A percentile compares a stretch with the other conserved stretches of the same genome.
phyloP scores from a whole-genome alignment of 768 basidiomycete species.

The Cyclocybe aegerita region DNA sequence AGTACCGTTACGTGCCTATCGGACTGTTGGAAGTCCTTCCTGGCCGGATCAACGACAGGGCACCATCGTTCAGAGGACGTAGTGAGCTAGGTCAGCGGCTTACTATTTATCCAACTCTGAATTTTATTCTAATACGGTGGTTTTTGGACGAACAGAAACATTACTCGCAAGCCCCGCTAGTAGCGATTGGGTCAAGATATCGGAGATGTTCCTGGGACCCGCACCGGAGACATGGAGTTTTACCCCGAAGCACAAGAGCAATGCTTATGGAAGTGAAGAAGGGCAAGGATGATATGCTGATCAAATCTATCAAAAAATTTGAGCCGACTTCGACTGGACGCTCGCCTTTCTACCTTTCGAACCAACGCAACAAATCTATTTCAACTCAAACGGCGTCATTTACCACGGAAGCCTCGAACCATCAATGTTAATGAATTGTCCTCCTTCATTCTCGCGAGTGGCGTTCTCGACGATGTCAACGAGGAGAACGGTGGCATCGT shows the following conservation, averaged over 20 bases:
- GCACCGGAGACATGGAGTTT: constrained; percentile 83
- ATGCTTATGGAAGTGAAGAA: constrained; percentile 71
- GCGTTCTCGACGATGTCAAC: neutral
- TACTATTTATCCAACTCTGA: neutral
- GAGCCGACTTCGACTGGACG: too few relatives aligned
- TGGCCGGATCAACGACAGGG: constrained; percentile 83
- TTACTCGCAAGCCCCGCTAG: constrained; percentile 78
- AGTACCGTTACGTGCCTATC: constrained; percentile 93
- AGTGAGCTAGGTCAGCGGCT: constrained; percentile 76
- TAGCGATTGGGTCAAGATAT: constrained; percentile 89
- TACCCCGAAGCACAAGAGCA: constrained; percentile 94
- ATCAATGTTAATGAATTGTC: neutral
- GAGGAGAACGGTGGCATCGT: too few relatives aligned
- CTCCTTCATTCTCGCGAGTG: constrained; percentile 1
- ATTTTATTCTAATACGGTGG: neutral
- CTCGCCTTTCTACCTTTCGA: too few relatives aligned
- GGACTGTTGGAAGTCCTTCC: constrained; percentile 87
- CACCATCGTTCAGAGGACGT: constrained; percentile 84
- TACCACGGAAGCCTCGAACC: neutral
- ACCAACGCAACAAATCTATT: too few relatives aligned
- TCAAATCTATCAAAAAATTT: too few relatives aligned
- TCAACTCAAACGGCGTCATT: neutral
- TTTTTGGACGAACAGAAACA: constrained; percentile 57
- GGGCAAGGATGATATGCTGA: constrained; percentile 35
- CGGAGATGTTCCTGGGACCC: constrained; percentile 93